Evolutionary conservation across 1,284 basidiomycete species (phyloP).

Genomic region (Pseudozyma hubeiensis): DNA sequence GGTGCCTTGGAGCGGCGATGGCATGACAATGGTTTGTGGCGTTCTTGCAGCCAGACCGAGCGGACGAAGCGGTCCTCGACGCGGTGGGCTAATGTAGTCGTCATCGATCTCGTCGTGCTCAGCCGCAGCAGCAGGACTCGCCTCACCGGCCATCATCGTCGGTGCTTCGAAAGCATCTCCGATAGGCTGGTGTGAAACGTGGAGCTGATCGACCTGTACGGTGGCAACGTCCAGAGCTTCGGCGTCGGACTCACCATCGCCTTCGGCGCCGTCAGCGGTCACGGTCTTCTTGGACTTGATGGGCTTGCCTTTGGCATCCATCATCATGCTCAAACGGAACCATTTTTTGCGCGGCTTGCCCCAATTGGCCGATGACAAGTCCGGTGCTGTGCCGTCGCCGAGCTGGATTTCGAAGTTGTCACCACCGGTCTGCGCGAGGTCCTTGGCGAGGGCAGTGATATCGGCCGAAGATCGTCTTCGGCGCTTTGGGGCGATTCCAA

Average conservation of each 20-base stretch:
- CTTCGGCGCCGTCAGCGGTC: slow-evolving; percentile 18
- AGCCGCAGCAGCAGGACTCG: not conserved
- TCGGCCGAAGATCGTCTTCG: slow-evolving; percentile 20
- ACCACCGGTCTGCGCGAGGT: slow-evolving; percentile 34
- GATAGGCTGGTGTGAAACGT: not conserved
- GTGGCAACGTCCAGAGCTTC: slow-evolving; percentile 15
- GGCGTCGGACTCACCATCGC: slow-evolving; percentile 39
- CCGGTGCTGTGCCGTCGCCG: slow-evolving; percentile 31
- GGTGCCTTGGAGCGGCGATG: slow-evolving; percentile 53
- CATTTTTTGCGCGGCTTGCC: slow-evolving; percentile 56
- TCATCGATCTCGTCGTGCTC: slow-evolving; percentile 52
- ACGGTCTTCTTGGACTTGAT: slow-evolving; percentile 21
- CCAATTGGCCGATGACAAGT: slow-evolving; percentile 51
- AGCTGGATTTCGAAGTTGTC: slow-evolving; percentile 45
- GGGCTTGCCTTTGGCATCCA: slow-evolving; percentile 37
- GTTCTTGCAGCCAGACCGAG: slow-evolving; percentile 49
- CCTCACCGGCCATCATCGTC: slow-evolving; percentile 9
- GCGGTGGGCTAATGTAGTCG: slow-evolving; percentile 53
- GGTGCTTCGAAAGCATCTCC: slow-evolving; percentile 19
- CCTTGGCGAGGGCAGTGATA: slow-evolving; percentile 27
- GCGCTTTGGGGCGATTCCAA: slow-evolving; percentile 14
- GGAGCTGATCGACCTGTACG: slow-evolving; percentile 6
- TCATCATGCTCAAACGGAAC: slow-evolving; percentile 52
- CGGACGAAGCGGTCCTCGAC: slow-evolving; percentile 56
- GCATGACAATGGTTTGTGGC: slow-evolving; percentile 57